Percentiles rank a stretch among this genome's conserved stretches.
Conservation (phyloP, 2,329 filamentous ascomycete genomes). For the Colletotrichum paranaense region DNA sequence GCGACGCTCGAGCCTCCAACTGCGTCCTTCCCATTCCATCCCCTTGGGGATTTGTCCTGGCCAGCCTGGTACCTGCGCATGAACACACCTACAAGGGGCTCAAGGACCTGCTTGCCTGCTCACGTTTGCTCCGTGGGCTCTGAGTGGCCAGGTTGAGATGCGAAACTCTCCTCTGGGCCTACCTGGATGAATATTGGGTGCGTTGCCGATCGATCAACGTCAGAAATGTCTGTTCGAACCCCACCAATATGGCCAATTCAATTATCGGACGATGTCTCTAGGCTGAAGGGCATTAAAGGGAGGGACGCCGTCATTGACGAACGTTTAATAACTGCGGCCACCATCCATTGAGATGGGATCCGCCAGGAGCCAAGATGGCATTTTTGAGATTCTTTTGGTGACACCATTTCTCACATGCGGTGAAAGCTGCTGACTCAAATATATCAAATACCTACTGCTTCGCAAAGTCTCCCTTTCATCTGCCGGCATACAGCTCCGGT, state of each 20-base stretch:
- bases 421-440: background rate
- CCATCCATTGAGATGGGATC: background rate
- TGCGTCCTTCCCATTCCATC: constrained; percentile 6
- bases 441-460: constrained; percentile 18
- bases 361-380: background rate
- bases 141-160: constrained; percentile 20
- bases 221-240: constrained; percentile 29
- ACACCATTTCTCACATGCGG: background rate
- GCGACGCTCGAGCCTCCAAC: constrained; percentile 22
- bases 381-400: background rate
- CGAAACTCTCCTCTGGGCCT: constrained; percentile 18
- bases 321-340: background rate
- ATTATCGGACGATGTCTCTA: constrained; percentile 31
- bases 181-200: background rate
- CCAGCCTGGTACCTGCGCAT: constrained; percentile 15
- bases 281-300: constrained; percentile 16
- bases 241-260: constrained; percentile 19
- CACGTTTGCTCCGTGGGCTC: background rate
- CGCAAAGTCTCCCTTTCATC: constrained; percentile 11
- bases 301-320: constrained; percentile 1
- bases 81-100: constrained; percentile 14
- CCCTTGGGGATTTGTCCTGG: background rate
- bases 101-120: constrained; percentile 23
- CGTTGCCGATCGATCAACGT: constrained; percentile 26
- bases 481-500: constrained; percentile 19